Percentiles rank a stretch among this genome's conserved stretches.
These are phyloP conservation scores for Escovopsis sp. DNA, from an alignment of 2,329 filamentous ascomycete genomes.

Conservation along the genomic window DNA sequence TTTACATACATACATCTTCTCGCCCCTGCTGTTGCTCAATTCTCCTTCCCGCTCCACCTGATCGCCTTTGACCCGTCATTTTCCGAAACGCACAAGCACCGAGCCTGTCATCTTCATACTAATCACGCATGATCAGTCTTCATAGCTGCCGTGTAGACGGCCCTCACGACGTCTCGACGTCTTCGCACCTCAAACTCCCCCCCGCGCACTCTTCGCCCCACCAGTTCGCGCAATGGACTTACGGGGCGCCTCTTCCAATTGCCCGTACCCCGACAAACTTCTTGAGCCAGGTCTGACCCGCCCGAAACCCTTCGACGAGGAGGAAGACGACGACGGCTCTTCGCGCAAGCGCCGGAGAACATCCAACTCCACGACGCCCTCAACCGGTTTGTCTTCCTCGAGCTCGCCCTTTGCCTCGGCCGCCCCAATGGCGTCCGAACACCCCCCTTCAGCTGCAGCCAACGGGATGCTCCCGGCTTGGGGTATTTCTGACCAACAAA, in stretches of 20 bases:
- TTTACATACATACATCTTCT: too few relatives aligned
- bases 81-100: neutral
- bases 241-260: conserved; percentile 32
- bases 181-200: conserved; percentile 30
- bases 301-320: conserved; percentile 44
- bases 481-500: conserved; percentile 14
- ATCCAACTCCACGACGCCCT: conserved; percentile 18
- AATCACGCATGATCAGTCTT: conserved; percentile 43
- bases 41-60: too few relatives aligned
- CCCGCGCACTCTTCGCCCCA: conserved; percentile 19
- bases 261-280: conserved; percentile 43
- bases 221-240: conserved; percentile 39
- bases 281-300: conserved; percentile 48
- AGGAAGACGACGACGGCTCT: conserved; percentile 32
- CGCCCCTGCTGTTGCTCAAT: too few relatives aligned
- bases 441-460: conserved; percentile 18
- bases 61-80: too few relatives aligned
- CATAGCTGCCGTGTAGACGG: conserved; percentile 37
- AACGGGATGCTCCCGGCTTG: conserved; percentile 13
- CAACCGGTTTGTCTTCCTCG: conserved; percentile 15
- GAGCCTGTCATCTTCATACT: conserved; percentile 5
- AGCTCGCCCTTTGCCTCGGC: conserved; percentile 39
- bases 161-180: conserved; percentile 37
- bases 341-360: conserved; percentile 49
- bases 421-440: conserved; percentile 24